phyloP scores from a whole-genome alignment of 495 filamentous ascomycete species.

The Lophiostoma macrostomum region DNA sequence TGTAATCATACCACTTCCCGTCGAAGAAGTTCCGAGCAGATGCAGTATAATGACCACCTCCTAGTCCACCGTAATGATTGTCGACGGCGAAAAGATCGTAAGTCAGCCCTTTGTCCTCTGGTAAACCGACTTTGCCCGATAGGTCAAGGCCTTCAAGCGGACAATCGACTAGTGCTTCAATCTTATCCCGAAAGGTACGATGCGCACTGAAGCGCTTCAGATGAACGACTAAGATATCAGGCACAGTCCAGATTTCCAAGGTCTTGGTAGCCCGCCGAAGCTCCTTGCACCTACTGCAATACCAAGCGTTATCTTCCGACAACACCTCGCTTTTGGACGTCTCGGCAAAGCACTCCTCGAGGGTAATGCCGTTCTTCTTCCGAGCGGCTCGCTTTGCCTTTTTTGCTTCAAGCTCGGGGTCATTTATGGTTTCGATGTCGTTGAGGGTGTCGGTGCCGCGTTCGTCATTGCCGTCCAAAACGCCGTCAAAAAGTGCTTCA shows the following conservation, averaged over 20 bases:
- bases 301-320: conserved; percentile 94
- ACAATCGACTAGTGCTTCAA: conserved; percentile 88
- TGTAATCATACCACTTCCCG: conserved; percentile 87
- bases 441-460: conserved; percentile 55
- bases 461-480: conserved; percentile 41
- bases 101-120: conserved; percentile 72
- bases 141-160: conserved; percentile 85
- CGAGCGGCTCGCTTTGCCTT: conserved; percentile 58
- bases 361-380: conserved; percentile 68
- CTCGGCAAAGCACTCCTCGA: conserved; percentile 91
- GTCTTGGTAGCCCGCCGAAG: conserved; percentile 89
- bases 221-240: conserved; percentile 91
- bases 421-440: conserved; percentile 52
- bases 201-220: conserved; percentile 89
- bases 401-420: conserved; percentile 63
- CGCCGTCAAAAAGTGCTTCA: conserved; percentile 67
- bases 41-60: conserved; percentile 94
- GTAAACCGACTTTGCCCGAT: conserved; percentile 68
- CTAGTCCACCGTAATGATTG: conserved; percentile 87
- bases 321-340: conserved; percentile 91
- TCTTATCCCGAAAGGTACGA: conserved; percentile 74
- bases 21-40: conserved; percentile 88
- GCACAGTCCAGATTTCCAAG: conserved; percentile 92
- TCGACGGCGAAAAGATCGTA: conserved; percentile 96
- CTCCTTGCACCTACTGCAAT: conserved; percentile 91